Evolutionary conservation across 352 stramenopile species (phyloP).

Genomic region (Phytophthora pini): DNA sequence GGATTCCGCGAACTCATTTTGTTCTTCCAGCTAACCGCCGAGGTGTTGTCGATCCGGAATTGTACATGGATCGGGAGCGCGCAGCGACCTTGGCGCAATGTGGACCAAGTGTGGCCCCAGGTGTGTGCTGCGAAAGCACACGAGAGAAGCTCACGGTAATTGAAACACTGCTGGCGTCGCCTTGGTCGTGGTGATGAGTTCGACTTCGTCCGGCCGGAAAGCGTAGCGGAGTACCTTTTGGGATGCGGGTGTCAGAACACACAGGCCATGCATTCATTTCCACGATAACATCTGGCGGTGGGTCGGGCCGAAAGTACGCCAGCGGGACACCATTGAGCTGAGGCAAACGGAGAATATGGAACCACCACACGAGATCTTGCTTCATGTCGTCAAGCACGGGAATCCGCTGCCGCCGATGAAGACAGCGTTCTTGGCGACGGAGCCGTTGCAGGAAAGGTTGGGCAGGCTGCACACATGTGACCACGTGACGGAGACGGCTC

Average conservation of each 20-base stretch:
- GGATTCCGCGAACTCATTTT: constrained; percentile 11
- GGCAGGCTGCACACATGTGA: background rate
- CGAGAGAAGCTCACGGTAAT: constrained; percentile 30
- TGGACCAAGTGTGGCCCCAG: constrained; percentile 8
- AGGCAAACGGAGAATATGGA: constrained; percentile 3
- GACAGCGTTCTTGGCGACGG: background rate
- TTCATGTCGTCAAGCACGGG: constrained; percentile 2
- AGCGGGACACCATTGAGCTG: constrained; percentile 30
- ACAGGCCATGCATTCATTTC: constrained; percentile 26
- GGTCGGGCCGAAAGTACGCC: constrained; percentile 13
- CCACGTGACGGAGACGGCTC: background rate
- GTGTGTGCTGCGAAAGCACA: constrained; percentile 15
- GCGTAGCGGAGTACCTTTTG: too few relatives aligned
- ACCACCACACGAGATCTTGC: constrained; percentile 28
- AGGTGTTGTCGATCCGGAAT: constrained; percentile 34
- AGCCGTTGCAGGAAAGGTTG: constrained; percentile 13
- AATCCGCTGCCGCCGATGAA: background rate
- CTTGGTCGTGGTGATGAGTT: background rate
- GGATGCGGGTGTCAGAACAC: background rate
- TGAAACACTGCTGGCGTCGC: constrained; percentile 15
- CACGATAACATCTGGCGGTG: constrained; percentile 2
- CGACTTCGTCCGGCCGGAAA: too few relatives aligned
- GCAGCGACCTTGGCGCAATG: too few relatives aligned
- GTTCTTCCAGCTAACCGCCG: constrained; percentile 13
- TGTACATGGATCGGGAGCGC: constrained; percentile 12